Evolutionary conservation across 805 yeast genomes (phyloP).

Genomic region (Monosporozyma solicola): DNA sequence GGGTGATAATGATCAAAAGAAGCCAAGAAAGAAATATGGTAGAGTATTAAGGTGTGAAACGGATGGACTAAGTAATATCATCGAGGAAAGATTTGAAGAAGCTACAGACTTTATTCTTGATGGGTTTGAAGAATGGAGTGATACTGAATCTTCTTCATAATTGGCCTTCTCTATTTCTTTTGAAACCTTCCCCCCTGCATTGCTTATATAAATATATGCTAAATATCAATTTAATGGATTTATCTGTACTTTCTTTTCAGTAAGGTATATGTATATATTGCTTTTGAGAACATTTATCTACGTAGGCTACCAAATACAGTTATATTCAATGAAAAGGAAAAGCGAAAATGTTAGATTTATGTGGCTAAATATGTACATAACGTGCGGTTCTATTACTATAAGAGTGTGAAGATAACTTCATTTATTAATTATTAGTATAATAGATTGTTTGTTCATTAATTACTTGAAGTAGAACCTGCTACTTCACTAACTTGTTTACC

Average conservation of each 20-base stretch:
- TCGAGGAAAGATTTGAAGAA: conserved; percentile 77
- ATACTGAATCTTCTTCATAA: conserved; percentile 24
- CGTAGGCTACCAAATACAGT: background rate
- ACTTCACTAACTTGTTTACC: conserved; percentile 7
- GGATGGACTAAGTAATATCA: conserved; percentile 67
- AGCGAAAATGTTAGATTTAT: background rate
- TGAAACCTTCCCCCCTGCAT: background rate
- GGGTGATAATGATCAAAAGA: conserved; percentile 52
- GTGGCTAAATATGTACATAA: background rate
- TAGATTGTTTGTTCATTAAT: background rate
- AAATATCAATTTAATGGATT: background rate
- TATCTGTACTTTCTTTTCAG: background rate
- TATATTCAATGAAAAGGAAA: background rate
- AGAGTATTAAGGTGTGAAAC: conserved; percentile 66
- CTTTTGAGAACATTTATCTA: too few relatives aligned
- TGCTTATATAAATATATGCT: background rate
- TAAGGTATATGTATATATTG: background rate
- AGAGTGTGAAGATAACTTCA: background rate
- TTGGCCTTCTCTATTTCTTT: background rate
- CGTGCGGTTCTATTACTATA: background rate
- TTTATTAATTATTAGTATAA: background rate
- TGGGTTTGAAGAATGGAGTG: conserved; percentile 60
- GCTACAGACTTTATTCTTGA: conserved; percentile 77
- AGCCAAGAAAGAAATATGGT: conserved; percentile 87
- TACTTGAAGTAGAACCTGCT: conserved; percentile 2